A percentile compares a stretch with the other conserved stretches of the same genome.
Evolutionary conservation across 305 asterid species (phyloP).

Genomic region (Fraxinus velutina): DNA sequence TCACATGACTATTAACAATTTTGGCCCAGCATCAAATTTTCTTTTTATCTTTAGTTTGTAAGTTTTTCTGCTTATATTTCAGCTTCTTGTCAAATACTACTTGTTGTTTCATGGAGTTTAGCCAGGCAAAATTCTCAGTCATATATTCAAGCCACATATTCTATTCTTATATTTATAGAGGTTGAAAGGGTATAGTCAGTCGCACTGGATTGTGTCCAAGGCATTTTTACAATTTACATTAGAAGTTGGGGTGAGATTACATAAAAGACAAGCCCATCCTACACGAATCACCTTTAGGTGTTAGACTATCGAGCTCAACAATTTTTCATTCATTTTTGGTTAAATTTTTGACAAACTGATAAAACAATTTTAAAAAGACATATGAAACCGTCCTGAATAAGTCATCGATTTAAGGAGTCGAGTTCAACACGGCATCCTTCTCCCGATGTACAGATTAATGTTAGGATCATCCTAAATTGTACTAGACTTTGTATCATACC

Average conservation of each 20-base stretch:
- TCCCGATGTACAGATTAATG: too few species aligned
- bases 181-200: neutral
- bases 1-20: neutral
- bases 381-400: neutral
- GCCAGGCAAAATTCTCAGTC: conserved; percentile 5
- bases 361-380: too few species aligned
- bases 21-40: neutral
- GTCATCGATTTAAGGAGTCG: too few species aligned
- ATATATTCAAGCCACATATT: neutral
- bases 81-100: conserved; percentile 23
- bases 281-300: neutral
- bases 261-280: neutral
- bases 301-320: neutral
- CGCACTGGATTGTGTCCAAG: neutral
- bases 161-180: neutral
- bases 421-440: neutral
- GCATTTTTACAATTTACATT: neutral
- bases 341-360: neutral
- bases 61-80: conserved; percentile 12
- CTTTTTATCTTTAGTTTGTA: neutral
- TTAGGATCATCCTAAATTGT: neutral
- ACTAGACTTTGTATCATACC: neutral
- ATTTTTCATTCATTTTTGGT: too few species aligned
- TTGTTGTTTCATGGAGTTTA: conserved; percentile 16
- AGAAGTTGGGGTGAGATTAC: neutral